Percentiles rank a stretch among this genome's conserved stretches.
These are phyloP conservation scores for Fusarium sp. DNA, from an alignment of 2,329 filamentous ascomycete genomes.

Conservation along the genomic window DNA sequence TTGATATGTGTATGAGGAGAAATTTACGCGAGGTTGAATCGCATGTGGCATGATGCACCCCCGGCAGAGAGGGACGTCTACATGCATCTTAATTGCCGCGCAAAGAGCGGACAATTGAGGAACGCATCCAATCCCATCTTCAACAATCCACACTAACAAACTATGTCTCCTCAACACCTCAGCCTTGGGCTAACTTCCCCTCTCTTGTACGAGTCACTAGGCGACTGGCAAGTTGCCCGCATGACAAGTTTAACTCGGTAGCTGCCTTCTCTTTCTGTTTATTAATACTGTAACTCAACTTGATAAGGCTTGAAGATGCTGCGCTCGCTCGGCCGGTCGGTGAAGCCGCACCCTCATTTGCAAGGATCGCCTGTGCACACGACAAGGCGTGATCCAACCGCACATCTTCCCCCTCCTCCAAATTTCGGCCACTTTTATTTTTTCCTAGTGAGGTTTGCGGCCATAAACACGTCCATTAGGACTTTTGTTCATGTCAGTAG, in stretches of 20 bases:
- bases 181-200: constrained; percentile 1
- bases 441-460: constrained; percentile 12
- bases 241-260: constrained; percentile 18
- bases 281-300: background rate
- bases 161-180: constrained; percentile 25
- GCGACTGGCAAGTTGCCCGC: constrained; percentile 15
- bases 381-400: constrained; percentile 39
- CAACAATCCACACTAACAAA: constrained; percentile 10
- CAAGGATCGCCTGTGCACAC: constrained; percentile 39
- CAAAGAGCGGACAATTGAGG: constrained; percentile 13
- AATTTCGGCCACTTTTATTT: constrained; percentile 19
- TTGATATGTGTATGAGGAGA: background rate
- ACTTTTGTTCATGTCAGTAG: constrained; percentile 15
- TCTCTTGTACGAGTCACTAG: constrained; percentile 20
- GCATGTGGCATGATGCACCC: constrained; percentile 27
- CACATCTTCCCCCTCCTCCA: constrained; percentile 22
- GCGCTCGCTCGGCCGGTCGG: constrained; percentile 15
- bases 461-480: constrained; percentile 14
- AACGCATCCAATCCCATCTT: background rate
- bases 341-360: constrained; percentile 16
- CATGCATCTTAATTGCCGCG: constrained; percentile 17
- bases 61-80: constrained; percentile 5
- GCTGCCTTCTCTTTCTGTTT: constrained; percentile 10
- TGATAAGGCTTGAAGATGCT: background rate
- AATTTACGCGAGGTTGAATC: background rate